Evolutionary conservation across 169 alveolate species (phyloP), one percentile per base, ranked within the genome.

Genomic region (Amoebophrya sp.): DNA sequence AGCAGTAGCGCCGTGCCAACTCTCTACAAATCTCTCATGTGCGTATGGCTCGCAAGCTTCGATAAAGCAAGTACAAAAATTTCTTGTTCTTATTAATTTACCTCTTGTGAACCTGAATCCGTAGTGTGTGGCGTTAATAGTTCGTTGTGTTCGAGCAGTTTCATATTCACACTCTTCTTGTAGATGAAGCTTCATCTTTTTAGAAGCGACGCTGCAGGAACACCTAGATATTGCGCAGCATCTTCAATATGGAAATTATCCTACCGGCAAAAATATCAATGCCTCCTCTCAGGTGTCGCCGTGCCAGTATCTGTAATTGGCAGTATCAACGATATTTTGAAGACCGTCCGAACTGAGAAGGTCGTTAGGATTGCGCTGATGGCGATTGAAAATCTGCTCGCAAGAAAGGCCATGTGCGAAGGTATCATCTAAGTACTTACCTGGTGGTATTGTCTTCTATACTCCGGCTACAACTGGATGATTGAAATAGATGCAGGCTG

Each of bases 11-110:
- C 38, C 54, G 93, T 92, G 47, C 41, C 93, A 40, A 76, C 77
- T 38, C 39, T 92, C 14, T 93, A 93, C 91, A 78, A 89, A 65
- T 92, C 94, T n/a, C 38, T 91, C 77, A 91, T 93, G 54, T 93
- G 95, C 78, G 78, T 40, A 23, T 93, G 95, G 95, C 93, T 93
- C 36, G 39, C 65, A 39, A 47, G 93, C 47, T 93, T 93, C 90
- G 76, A 91, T 36, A 65, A 65, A 65, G 83, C 38, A 26, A 65
- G 39, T 6, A 10, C 76, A 53, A 53, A 23, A 26, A 1, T 65
- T 6, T 6, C 1, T 65, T 29, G 26, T 65, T 65, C 33, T 26
- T 65, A 26, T 65, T 26, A 36, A 65, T 65, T 26, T 65, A 26
- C 83, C 10, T 47, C 18, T 47, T 47, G 6, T 18, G 65, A 12